Base-by-base conservation (phyloP, 345 rosid genomes). In the Dovyalis caffra region DNA sequence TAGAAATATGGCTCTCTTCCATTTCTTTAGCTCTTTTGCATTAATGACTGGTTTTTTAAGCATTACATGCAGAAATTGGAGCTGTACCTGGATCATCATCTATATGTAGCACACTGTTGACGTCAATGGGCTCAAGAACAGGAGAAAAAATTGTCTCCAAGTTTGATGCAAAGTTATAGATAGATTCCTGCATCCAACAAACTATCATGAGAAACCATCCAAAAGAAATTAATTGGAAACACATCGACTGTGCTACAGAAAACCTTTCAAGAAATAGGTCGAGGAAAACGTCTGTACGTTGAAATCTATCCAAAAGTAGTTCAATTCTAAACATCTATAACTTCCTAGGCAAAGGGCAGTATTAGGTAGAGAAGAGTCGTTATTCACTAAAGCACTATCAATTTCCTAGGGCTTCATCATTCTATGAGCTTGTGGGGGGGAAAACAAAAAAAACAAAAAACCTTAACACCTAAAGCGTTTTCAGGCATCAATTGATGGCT, bases 71-170 rank as follows among this genome's bases (percentile, higher is more conserved):
- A 31, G 38, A 66, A 70, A 32, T 11, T 23, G 31, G 20, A 38
- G 58, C 68, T n/a, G 51, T 74, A 91, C 85, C 86, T 72, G 85
- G n/a, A 81, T 68, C 77, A 70, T 76, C 79, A 79, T 75, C 75
- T 58, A 78, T 56, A 83, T 80, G 84, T 77, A 82, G 85, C 78
- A 84, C 85, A 76, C 77, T 79, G 31, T 62, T 76, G 32, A 76
- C 66, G 70, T 81, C 86, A 66, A 76, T 43, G 67, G 84, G 84
- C 83, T 86, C 91, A 76, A 87, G 35, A 84, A 84, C 77, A 75
- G 95, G 97, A 69, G 98, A 93, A 85, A 93, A 91, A 65, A 93
- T 91, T 37, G 95, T 93, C 77, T 88, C 97, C 47, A 86, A 79
- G 83, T 83, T 84, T 64, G 92, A 79, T 78, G 83, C 35, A 64